Evolutionary conservation across 2,329 filamentous ascomycete genomes (phyloP), one percentile per base, ranked within the genome.

Genomic region (Alternaria gansuensis): DNA sequence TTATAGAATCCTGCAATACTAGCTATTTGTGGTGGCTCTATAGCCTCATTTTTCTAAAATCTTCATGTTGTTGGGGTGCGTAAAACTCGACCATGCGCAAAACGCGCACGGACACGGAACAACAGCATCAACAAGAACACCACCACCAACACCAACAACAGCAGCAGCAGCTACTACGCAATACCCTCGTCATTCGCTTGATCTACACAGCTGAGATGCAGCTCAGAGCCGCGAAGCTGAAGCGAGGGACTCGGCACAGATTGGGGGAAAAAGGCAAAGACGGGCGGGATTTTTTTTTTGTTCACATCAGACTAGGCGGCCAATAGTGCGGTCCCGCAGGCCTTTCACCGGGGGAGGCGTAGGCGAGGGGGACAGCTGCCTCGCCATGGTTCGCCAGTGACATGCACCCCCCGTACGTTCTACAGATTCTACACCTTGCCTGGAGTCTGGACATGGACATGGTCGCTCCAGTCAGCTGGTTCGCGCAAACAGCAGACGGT

Each of bases 241-340:
- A 49, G 52, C 52, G 14, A 41, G 49, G 29, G 10, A 23, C 17
- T 39, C n/a, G 31, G 40, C 17, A 54, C 40, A 29, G 37, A 24
- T 10, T 14, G 29, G 17, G 9, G 43, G 9, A 9, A 52, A 52
- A 13, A 29, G 53, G 52, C 57, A 57, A 52, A 44, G 41, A 56
- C 54, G 23, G 24, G 40, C 40, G 43, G 23, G 0, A 17, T 17
- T 1, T 17, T 17, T n/a, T 14, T 39, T 17, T 26, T 55, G 55
- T 52, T 49, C 17, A 51, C 40, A 13, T 8, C 29, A 37, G 10
- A 58, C 49, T 56, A 56, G 48, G 36, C 43, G 36, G 44, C 61
- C 61, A 63, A 63, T 63, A 59, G 54, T 46, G 49, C 11, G 44
- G 23, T 28, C 17, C 41, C 34, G 61, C 52, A 29, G 49, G 31